Evolutionary conservation across 495 filamentous ascomycete genomes (phyloP), one percentile per base, ranked within the genome.

Genomic region (Usnea hakonensis): DNA sequence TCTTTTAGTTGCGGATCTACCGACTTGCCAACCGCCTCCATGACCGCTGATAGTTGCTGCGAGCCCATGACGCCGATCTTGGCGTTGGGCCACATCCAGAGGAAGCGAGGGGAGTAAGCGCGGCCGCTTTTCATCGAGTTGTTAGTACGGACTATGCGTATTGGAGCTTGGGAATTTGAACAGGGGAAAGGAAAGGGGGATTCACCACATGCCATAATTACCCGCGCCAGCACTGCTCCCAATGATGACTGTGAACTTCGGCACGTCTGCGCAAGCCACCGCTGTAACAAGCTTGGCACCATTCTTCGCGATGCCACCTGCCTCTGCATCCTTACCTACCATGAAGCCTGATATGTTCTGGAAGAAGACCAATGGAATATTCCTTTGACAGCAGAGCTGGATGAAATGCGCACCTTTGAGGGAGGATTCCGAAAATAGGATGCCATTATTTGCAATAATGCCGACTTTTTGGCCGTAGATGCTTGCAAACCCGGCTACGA

Each of bases 261-360:
- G 95, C 41, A 97, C 94, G 63, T 95, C 87, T 13, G 92, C 91
- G 71, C 92, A 97, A 6, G 91, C 90, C 5, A 97, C 95, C 4
- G 94, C 94, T 10, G 91, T 97, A 10, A 98, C 94, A 21, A 98
- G 81, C 77, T 98, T 97, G 0, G 94, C 94, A 46, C 94, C 94
- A 70, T 98, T 95, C 81, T 97, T 97, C 35, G 94, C 94, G 67
- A 98, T 97, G 9, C 94, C 94, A 57, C 91, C 94, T 46, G 86
- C 86, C 73, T 98, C 94, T 5, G 93, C 94, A 68, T 95, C 91
- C 10, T 81, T 82, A 33, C 94, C 94, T 16, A 98, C 94, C 94
- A 98, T 98, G 79, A 98, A 98, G 32, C 94, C 94, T 9, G 83
- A 87, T 72, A 98, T 98, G 71, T 98, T 98, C 71, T 98, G 94